Conservation (phyloP, 345 rosid species). For the Salix purpurea region DNA sequence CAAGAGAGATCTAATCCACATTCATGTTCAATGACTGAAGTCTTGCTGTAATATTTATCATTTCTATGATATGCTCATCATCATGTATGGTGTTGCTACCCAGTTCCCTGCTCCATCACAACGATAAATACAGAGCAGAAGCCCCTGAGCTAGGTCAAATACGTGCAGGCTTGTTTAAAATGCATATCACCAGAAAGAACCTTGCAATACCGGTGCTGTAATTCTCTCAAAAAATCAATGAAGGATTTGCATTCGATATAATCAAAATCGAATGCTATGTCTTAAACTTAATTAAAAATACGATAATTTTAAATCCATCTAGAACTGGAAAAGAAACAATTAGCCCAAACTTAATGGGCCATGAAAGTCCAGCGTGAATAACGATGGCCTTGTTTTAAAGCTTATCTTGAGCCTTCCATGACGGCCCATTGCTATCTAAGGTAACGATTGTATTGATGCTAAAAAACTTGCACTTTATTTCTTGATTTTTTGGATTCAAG, state of each 20-base stretch:
- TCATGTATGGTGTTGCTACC: no score
- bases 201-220: neutral
- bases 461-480: no score
- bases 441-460: no score
- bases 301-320: neutral
- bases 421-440: no score
- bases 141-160: neutral
- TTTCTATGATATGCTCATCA: neutral
- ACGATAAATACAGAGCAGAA: neutral
- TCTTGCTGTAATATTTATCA: constrained; percentile 5
- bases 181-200: neutral
- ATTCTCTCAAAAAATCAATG: neutral
- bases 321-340: neutral
- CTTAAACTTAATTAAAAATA: neutral
- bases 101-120: neutral
- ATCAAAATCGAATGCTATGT: neutral
- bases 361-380: no score
- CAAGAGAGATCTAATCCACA: constrained; percentile 5
- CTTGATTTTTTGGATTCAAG: no score
- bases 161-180: neutral
- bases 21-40: constrained; percentile 5
- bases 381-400: no score
- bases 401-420: no score
- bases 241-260: neutral
- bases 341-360: neutral